phyloP scores from a whole-genome alignment of 73 alveolate genomes.

The Paramecium octaurelia region DNA sequence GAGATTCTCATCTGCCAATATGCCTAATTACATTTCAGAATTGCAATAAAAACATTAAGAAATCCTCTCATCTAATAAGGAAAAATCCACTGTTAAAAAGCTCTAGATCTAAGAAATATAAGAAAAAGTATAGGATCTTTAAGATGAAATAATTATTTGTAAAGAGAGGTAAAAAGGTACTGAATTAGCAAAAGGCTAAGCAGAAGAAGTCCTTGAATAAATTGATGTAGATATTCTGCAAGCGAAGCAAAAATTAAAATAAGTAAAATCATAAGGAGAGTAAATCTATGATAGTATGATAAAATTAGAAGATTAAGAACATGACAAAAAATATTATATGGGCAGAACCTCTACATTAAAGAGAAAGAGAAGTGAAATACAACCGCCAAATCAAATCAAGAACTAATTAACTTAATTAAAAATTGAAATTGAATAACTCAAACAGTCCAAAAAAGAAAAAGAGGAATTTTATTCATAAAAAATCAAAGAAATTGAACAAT shows the following conservation, averaged over 20 bases:
- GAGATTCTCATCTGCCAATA: not conserved
- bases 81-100: not conserved
- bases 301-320: not conserved
- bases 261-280: not conserved
- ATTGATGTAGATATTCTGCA: not conserved
- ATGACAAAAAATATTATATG: not conserved
- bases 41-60: not conserved
- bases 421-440: not conserved
- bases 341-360: not conserved
- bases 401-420: not conserved
- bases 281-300: not conserved
- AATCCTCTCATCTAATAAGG: not conserved
- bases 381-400: not conserved
- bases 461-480: not conserved
- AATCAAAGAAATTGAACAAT: not conserved
- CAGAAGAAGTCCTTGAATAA: not conserved
- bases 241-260: not conserved
- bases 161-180: not conserved
- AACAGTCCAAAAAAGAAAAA: not conserved
- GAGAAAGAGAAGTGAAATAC: not conserved
- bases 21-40: constrained; percentile 1
- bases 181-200: not conserved
- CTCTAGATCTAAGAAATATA: not conserved
- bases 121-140: not conserved
- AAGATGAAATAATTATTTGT: constrained; percentile 13